A percentile compares a stretch with the other conserved stretches of the same genome.
phyloP scores from a whole-genome alignment of 2,329 filamentous ascomycete genomes.

The Rutstroemia sp. region DNA sequence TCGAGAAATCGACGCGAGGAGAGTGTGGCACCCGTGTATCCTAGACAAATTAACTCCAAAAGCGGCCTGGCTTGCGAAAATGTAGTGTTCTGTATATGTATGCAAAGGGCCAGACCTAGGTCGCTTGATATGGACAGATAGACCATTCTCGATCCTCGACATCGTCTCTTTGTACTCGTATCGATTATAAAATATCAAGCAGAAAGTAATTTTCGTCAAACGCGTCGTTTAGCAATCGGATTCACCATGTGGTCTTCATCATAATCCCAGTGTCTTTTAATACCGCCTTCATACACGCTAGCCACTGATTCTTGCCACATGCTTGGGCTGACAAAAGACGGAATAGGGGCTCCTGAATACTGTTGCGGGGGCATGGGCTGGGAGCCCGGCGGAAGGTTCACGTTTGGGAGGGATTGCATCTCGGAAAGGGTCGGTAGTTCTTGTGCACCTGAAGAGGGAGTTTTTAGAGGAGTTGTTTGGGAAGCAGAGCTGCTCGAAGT shows the following conservation, averaged over 20 bases:
- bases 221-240: conserved; percentile 7
- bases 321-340: conserved; percentile 58
- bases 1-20: no score
- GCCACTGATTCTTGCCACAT: conserved; percentile 71
- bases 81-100: no score
- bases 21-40: no score
- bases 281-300: conserved; percentile 57
- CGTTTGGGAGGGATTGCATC: conserved; percentile 45
- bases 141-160: not conserved
- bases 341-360: conserved; percentile 46
- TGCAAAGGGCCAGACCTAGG: no score
- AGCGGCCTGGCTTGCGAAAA: no score
- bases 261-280: conserved; percentile 54
- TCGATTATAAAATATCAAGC: not conserved
- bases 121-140: no score
- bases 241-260: conserved; percentile 17
- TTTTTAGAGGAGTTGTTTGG: conserved; percentile 31
- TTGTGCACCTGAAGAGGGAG: conserved; percentile 30
- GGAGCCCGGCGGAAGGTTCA: conserved; percentile 36
- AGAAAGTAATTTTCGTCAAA: not conserved
- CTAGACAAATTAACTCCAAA: no score
- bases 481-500: conserved; percentile 29
- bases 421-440: conserved; percentile 40
- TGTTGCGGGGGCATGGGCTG: conserved; percentile 43
- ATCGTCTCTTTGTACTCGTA: not conserved